These are phyloP conservation scores for Daedalea quercina DNA, from an alignment of 768 basidiomycete genomes.

Conservation along the genomic window DNA sequence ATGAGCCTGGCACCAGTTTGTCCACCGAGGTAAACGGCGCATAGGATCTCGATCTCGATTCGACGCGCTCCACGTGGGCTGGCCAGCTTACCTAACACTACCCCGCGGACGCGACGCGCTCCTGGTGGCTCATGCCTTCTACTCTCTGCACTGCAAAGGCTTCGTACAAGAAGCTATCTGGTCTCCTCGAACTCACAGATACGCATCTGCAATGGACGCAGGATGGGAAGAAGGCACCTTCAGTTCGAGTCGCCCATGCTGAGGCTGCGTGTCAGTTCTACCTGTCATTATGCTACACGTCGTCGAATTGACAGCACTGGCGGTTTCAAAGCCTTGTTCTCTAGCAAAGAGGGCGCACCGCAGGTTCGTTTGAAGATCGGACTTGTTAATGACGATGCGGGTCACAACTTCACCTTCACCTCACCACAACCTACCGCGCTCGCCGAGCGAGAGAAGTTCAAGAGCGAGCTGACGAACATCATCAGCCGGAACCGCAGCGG, in stretches of 20 bases:
- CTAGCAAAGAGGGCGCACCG: conserved; percentile 76
- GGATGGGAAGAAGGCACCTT: conserved; percentile 57
- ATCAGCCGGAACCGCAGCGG: conserved; percentile 63
- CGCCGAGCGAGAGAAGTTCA: conserved; percentile 76
- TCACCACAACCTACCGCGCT: conserved; percentile 58
- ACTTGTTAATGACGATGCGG: conserved; percentile 59
- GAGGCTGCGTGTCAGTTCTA: conserved; percentile 54
- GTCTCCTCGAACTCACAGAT: conserved; percentile 69
- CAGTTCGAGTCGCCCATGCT: conserved; percentile 53
- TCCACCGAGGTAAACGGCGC: neutral
- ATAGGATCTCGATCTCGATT: neutral
- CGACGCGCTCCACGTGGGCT: neutral
- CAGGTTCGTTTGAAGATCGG: conserved; percentile 77
- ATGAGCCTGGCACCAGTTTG: neutral
- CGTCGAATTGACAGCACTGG: neutral
- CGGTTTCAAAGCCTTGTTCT: conserved; percentile 58
- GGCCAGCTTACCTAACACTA: conserved; percentile 23
- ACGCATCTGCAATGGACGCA: conserved; percentile 76
- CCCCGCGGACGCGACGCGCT: conserved; percentile 5
- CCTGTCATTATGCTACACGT: neutral
- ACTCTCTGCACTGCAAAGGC: conserved; percentile 67
- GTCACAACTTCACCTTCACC: conserved; percentile 80
- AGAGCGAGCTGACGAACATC: conserved; percentile 68
- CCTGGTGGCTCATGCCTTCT: conserved; percentile 41
- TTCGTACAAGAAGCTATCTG: conserved; percentile 78